phyloP scores from a whole-genome alignment of 1,284 basidiomycete genomes.

The Ganoderma leucocontextum region DNA sequence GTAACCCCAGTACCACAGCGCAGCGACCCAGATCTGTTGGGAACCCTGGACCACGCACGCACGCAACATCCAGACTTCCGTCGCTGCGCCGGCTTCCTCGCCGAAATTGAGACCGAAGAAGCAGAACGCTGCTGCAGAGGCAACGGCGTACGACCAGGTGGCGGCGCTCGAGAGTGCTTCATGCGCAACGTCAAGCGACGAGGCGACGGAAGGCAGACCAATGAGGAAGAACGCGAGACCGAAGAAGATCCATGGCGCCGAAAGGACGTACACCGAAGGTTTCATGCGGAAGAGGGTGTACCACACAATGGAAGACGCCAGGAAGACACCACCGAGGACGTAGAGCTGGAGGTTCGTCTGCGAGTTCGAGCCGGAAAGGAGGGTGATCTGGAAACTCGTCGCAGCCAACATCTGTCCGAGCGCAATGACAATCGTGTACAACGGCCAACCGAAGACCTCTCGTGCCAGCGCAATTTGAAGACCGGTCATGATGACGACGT shows the following conservation, averaged over 20 bases:
- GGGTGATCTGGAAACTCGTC: slow-evolving; percentile 94
- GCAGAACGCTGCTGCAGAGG: slow-evolving; percentile 88
- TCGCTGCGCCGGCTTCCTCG: slow-evolving; percentile 93
- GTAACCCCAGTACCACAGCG: slow-evolving; percentile 94
- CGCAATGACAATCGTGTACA: slow-evolving; percentile 90
- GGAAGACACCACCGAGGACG: slow-evolving; percentile 87
- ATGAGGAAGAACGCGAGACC: slow-evolving; percentile 90
- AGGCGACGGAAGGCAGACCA: slow-evolving; percentile 81
- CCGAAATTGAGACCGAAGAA: slow-evolving; percentile 97
- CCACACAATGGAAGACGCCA: slow-evolving; percentile 87
- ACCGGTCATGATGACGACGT: slow-evolving; percentile 76
- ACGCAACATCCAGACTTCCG: slow-evolving; percentile 89
- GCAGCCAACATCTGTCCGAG: slow-evolving; percentile 86
- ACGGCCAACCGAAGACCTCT: slow-evolving; percentile 83
- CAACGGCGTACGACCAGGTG: slow-evolving; percentile 90
- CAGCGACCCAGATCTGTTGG: slow-evolving; percentile 93
- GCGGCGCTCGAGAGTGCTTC: slow-evolving; percentile 77
- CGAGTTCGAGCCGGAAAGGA: slow-evolving; percentile 87
- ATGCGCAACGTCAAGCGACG: slow-evolving; percentile 69
- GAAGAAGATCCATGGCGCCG: slow-evolving; percentile 90
- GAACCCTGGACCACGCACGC: slow-evolving; percentile 93
- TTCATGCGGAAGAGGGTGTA: slow-evolving; percentile 90
- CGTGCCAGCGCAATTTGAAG: slow-evolving; percentile 84
- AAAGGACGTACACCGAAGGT: slow-evolving; percentile 88
- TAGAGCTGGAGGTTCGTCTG: slow-evolving; percentile 87